Evolutionary conservation across 2,329 filamentous ascomycete genomes (phyloP), one percentile per base, ranked within the genome.

Genomic region (Coleophoma eucalyptorum): DNA sequence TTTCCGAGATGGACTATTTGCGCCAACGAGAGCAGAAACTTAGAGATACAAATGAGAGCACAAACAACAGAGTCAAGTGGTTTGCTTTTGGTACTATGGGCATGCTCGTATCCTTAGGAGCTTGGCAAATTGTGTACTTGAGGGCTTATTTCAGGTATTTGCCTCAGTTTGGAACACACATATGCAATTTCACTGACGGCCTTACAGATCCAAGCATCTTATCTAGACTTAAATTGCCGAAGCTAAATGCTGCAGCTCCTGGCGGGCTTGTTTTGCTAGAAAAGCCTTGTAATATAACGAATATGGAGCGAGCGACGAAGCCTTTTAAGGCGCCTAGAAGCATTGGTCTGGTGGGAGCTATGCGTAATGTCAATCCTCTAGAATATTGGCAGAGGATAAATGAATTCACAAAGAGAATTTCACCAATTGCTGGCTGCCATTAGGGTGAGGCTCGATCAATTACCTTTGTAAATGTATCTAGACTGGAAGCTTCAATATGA

Each of bases 31-130:
- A 99, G 79, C 91, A 96, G 81, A 96, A 90, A 78, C 81, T 99
- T 63, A 81, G 94, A 69, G 93, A 99, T 75, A 99, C 94, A 62
- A 99, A 99, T 72, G 94, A 99, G 86, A 97, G 93, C 79, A 99
- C 94, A 59, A 99, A 99, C 75, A 94, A 89, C 74, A 84, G 94
- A 53, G 94, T 99, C 65, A 99, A 97, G 79, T 97, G 90, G 91
- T 99, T 99, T 72, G 93, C 93, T 45, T 85, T 97, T 69, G 84
- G 86, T 58, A 97, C 93, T 26, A 97, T 96, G 75, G 87, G 90
- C 55, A 86, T 97, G 78, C 76, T 99, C 62, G 78, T 97, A 59
- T 89, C 83, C 33, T 77, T 99, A 62, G 96, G 94, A 70, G 91
- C 77, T 40, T 99, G 94, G 94, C 94, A 99, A 83, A 89, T 99